Evolutionary conservation across 2,329 filamentous ascomycete species (phyloP), one percentile per base, ranked within the genome.

Genomic region (Coniochaeta ligniaria): DNA sequence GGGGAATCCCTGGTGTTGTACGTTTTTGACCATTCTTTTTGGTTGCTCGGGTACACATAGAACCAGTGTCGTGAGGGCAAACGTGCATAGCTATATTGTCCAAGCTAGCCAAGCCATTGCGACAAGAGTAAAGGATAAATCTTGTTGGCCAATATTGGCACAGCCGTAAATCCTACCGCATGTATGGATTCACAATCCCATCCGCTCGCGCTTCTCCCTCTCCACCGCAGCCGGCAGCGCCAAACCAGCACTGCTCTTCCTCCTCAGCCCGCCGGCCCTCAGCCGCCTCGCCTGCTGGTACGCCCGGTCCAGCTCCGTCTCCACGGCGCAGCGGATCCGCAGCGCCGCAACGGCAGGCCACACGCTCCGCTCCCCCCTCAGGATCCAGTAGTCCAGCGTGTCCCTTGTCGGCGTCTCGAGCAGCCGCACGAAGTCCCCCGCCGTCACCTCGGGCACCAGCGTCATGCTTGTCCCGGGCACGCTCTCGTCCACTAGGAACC

Each of bases 271-370:
- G 0, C 79, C 79, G 0, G 82, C 81, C 68, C 83, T 84, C 33
- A 83, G 72, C 63, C 88, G 83, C 62, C 91, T 80, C 0, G 94
- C 89, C 61, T 89, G 78, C 73, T 96, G 90, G 72, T 96, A 97
- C 0, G 91, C 90, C 55, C 87, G 80, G 72, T 97, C 93, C 12
- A 98, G 79, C 71, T 96, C 92, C 60, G 92, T 88, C 73, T 98
- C 94, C 8, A 98, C 83, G 5, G 88, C 89, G 72, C 91, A 95
- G 7, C 94, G 80, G 7, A 96, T 87, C 67, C 89, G 88, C 63
- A 98, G 75, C 16, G 92, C 91, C 35, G 87, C 87, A 3, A 96
- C 85, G 2, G 92, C 91, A 0, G 93, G 94, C 93, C 94, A 98
- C 0, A 96, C 92, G 65, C 90, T 93, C 63, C 87, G 79, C 74